Evolutionary conservation across 2,329 filamentous ascomycete species (phyloP), one percentile per base, ranked within the genome.

Genomic region (Fusarium marasasianum): DNA sequence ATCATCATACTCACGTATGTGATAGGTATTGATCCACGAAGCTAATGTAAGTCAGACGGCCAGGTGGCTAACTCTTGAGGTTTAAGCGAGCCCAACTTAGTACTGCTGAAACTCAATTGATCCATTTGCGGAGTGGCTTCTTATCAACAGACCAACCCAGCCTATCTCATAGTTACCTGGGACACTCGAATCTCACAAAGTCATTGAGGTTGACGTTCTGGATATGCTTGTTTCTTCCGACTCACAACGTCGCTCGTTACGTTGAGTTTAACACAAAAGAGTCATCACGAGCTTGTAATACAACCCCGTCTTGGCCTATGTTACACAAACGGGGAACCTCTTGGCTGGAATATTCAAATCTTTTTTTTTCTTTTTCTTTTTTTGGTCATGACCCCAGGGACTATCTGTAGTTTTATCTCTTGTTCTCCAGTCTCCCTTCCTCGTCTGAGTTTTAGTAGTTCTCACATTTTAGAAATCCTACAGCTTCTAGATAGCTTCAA

Each of bases 41-140:
- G 47, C 48, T 69, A 60, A 63, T 66, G 70, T 64, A 62, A 64
- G 57, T 69, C 44, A 73, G 56, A 74, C 41, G 50, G 33, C 38
- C 35, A 68, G 29, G 31, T 47, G 33, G 54, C 59, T 56, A 22
- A 63, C 59, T 59, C 40, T 58, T 47, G 38, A 62, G 31, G 26
- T 61, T 61, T 31, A 56, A 62, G 41, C 50, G 35, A 59, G 41
- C 24, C 31, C 55, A 26, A 37, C 18, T 37, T 20, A 50, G n/a
- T 33, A 50, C 41, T 29, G 33, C 31, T 50, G 41, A 37, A 58
- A 50, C 55, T 35, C 31, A 51, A 37, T 41, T 51, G 31, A 18
- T n/a, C 15, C 55, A 44, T 61, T 44, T 24, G 29, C 20, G n/a
- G 24, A 24, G 15, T 24, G 29, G 43, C 15, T n/a, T 44, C n/a